Base-by-base conservation (phyloP, 371 early-diverging fungal species). In the Syncephalastrum monosporum region DNA sequence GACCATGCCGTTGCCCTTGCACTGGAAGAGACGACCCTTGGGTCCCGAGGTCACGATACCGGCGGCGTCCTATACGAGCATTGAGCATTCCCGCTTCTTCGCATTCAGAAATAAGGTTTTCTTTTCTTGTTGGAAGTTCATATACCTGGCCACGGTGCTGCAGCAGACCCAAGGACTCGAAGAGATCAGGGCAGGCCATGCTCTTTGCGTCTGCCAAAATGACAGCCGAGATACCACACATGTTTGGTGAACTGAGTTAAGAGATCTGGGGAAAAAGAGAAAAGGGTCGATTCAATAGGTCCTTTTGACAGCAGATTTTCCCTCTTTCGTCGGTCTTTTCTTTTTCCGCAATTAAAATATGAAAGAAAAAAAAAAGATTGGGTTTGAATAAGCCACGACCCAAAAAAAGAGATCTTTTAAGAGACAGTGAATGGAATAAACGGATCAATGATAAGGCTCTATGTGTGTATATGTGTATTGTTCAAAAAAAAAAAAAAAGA, bases 1-100 rank as follows among this genome's bases (percentile, higher is more conserved):
- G 25, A 96, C 97, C 96, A 98, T 93, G 56, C 98, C 98, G 68
- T 94, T 98, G 57, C 93, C 96, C 75, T 98, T 98, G 80, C 94
- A 91, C 75, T 98, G 98, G 79, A 91, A 95, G 57, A 98, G 83
- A 42, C 97, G 89, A 50, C 98, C 98, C 70, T 94, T 91, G 47
- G 84, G 77, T 25, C 93, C 97, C 71, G 94, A 96, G n/a, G 98
- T 98, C 41, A 97, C 87, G 60, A 98, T 96, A 55, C 98, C 98
- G 15, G 98, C 97, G 24, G 98, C 97, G 81, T 98, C 98, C 97
- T 97, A 71, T 15, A 17, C 17, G 52, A 47, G 21, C 21, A 21
- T 21, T 21, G 21, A 21, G 21, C 2, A 21, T 2, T 21, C 21
- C 21, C 21, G 21, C 21, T 21, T 21, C 21, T 21, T 21, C 21